Percentiles rank a stretch among this genome's conserved stretches.
These are phyloP conservation scores for Aspergillus bridgeri DNA, from an alignment of 495 filamentous ascomycete genomes.

Conservation along the genomic window DNA sequence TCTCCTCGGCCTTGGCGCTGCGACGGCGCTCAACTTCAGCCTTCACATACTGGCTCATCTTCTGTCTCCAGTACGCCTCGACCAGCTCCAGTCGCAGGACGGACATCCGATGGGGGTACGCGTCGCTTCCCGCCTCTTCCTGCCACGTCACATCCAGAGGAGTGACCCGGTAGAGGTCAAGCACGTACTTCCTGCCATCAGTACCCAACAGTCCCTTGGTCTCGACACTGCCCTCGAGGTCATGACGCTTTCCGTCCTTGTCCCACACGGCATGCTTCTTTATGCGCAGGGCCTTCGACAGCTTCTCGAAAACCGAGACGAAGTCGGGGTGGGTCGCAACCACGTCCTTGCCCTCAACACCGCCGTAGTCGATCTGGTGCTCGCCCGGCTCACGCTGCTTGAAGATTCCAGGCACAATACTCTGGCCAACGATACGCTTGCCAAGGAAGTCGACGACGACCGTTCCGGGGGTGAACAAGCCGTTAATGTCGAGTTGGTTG, in stretches of 20 bases:
- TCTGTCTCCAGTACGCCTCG: slow-evolving; percentile 74
- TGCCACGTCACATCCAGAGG: slow-evolving; percentile 90
- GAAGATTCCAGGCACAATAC: slow-evolving; percentile 98
- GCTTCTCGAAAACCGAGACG: slow-evolving; percentile 77
- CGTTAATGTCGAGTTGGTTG: slow-evolving; percentile 93
- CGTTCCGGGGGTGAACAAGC: slow-evolving; percentile 91
- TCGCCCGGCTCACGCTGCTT: slow-evolving; percentile 96
- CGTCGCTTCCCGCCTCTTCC: slow-evolving; percentile 63
- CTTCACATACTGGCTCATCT: slow-evolving; percentile 83
- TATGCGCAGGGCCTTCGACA: slow-evolving; percentile 79
- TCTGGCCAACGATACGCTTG: slow-evolving; percentile 95
- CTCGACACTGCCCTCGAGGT: slow-evolving; percentile 93
- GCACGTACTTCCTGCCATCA: slow-evolving; percentile 92
- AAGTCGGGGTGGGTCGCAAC: slow-evolving; percentile 88
- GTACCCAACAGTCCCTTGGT: slow-evolving; percentile 98
- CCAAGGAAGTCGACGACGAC: slow-evolving; percentile 97
- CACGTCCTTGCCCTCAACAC: slow-evolving; percentile 94
- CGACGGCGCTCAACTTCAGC: slow-evolving; percentile 63
- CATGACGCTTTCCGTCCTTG: slow-evolving; percentile 84
- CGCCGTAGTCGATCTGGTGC: slow-evolving; percentile 98
- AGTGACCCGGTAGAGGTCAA: slow-evolving; percentile 93
- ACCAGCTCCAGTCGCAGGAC: slow-evolving; percentile 86
- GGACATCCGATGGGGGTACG: slow-evolving; percentile 94
- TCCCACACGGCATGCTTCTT: slow-evolving; percentile 99
- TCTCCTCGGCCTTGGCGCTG: slow-evolving; percentile 38